Percentiles rank a stretch among this genome's conserved stretches.
Evolutionary conservation across 306 rosid species (phyloP).

Genomic region (Pterocarpus macrocarpus): DNA sequence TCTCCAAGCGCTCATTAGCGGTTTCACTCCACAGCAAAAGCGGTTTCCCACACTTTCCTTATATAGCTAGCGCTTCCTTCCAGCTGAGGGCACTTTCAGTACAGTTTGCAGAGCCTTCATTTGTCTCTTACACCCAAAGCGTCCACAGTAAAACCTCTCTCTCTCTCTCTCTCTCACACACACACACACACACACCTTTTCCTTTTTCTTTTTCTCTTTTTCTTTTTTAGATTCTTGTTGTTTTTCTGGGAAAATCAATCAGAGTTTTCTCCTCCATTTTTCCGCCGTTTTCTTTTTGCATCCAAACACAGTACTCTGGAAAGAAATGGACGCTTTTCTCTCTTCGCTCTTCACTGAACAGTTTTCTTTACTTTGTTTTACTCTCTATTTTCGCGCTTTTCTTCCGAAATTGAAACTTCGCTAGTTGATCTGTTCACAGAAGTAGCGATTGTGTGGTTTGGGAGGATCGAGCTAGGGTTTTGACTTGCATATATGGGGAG

Average conservation of each 20-base stretch:
- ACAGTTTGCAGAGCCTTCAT: conserved; percentile 9
- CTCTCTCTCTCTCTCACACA: not conserved
- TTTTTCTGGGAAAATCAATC: conserved; percentile 52
- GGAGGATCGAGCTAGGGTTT: conserved; percentile 49
- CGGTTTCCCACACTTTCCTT: conserved; percentile 69
- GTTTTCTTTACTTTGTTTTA: not conserved
- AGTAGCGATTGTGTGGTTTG: not conserved
- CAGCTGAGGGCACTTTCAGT: conserved; percentile 52
- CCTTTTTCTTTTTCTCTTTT: not conserved
- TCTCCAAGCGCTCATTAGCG: conserved; percentile 32
- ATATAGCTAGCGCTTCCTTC: conserved; percentile 57
- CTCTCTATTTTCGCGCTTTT: not conserved
- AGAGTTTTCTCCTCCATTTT: not conserved
- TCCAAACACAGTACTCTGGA: not conserved
- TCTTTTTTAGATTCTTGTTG: conserved; percentile 27
- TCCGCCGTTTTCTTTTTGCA: not conserved
- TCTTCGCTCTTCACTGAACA: not conserved
- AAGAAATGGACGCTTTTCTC: conserved; percentile 28
- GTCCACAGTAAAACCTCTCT: conserved; percentile 44
- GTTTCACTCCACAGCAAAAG: conserved; percentile 48
- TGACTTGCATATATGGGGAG: conserved; percentile 67
- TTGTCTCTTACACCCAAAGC: conserved; percentile 64
- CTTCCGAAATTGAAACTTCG: conserved; percentile 7
- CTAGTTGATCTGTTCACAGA: conserved; percentile 42
- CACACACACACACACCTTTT: not conserved